Base-by-base conservation (phyloP, 345 rosid genomes). In the Bretschneidera sinensis region DNA sequence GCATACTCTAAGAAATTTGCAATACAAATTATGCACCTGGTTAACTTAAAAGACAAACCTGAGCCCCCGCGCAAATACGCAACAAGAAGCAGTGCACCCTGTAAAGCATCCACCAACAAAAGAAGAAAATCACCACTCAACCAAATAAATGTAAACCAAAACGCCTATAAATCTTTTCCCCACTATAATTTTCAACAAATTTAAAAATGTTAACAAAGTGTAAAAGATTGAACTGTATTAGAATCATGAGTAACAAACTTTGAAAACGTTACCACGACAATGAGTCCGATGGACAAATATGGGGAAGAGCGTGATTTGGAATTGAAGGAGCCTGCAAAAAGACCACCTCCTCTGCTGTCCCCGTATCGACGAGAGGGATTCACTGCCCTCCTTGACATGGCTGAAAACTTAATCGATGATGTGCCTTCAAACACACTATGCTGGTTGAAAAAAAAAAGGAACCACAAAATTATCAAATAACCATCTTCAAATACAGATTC, bases 351-450 rank as follows among this genome's bases (percentile, higher is more conserved):
- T 43, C 66, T 72, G 53, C 49, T 59, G 45, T 68, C 76, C 53
- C 76, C 76, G 14, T 63, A 72, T 24, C 78, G 39, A 51, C 79
- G 62, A 56, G 75, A 55, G 25, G 69, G 55, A 54, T 28, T 75
- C 62, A n/a, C 64, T 15, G 67, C 56, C 70, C 76, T 77, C 68
- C 78, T 67, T 17, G 80, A 70, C 80, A 77, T 74, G 50, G 50
- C 18, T 49, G 10, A 8, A 59, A 59, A 54, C 16, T 62, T 19
- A 24, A 63, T 8, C 20, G 50, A 54, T 9, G 31, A 39, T 18
- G 48, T 17, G 17, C 58, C 62, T 45, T 45, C 21, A 58, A 34
- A 34, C 9, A 43, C 34, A 8, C 5, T 8, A 28, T 28, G 3
- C 33, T 28, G 33, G 8, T 28, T 28, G 5, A 28, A 28, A 28